Conservation (phyloP, 257 asterid genomes). For the Apocynum venetum region DNA sequence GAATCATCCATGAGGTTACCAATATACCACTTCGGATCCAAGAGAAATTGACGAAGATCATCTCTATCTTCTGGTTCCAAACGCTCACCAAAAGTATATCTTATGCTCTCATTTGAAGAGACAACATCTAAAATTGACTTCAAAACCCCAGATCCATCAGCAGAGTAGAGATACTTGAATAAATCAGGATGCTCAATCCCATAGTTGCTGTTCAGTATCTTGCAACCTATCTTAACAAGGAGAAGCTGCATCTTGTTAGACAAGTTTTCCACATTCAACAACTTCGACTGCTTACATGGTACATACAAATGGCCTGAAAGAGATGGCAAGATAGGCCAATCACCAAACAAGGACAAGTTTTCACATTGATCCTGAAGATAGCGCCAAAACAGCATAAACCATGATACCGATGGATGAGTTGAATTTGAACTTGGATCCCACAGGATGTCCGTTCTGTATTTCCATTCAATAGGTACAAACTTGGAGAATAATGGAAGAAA, state of each 20-base stretch:
- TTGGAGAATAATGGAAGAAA: conserved; percentile 55
- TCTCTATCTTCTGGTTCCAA: conserved; percentile 80
- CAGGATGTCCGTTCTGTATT: conserved; percentile 47
- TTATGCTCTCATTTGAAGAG: conserved; percentile 53
- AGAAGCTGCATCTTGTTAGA: conserved; percentile 58
- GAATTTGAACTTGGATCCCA: conserved; percentile 68
- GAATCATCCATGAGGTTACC: conserved; percentile 67
- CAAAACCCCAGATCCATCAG: conserved; percentile 73
- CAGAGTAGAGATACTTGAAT: conserved; percentile 52
- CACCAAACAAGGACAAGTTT: conserved; percentile 63
- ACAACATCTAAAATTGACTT: conserved; percentile 64
- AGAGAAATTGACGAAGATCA: conserved; percentile 71
- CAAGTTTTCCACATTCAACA: conserved; percentile 55
- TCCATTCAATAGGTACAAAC: conserved; percentile 81
- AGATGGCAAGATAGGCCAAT: conserved; percentile 95
- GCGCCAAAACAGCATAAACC: conserved; percentile 85
- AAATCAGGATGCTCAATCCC: conserved; percentile 69
- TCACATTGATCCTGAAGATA: conserved; percentile 63
- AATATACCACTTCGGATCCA: conserved; percentile 79
- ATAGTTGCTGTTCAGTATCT: conserved; percentile 52
- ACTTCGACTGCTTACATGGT: conserved; percentile 56
- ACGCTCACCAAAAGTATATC: conserved; percentile 51
- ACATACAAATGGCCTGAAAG: conserved; percentile 64
- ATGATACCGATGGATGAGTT: conserved; percentile 59
- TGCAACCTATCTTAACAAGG: conserved; percentile 82